Base-by-base conservation (phyloP, 2,329 filamentous ascomycete species). In the Trichoderma lentiforme region DNA sequence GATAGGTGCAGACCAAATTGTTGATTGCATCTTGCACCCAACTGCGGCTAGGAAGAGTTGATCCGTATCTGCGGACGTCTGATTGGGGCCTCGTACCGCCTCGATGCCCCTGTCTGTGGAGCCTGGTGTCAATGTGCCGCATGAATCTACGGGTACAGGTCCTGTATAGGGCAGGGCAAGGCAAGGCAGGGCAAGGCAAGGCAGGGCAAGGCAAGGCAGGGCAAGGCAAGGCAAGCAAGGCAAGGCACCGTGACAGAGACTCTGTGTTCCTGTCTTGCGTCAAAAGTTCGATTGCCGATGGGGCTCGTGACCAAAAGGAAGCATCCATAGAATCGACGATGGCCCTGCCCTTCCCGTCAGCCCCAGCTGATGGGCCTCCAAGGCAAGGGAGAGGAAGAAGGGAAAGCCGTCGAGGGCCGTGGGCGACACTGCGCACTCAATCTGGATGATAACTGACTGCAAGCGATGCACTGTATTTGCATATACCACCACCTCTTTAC, bases 21-120 rank as follows among this genome's bases (percentile, higher is more conserved):
- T 69, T 34, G 66, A 69, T 57, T 62, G 66, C 66, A 69, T 51
- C 56, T 69, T 61, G 66, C 66, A 69, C 53, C 66, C 66, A 53
- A 61, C 56, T 60, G 39, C 43, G 66, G 66, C 66, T 61, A 69
- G 43, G 9, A 21, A 51, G 57, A 69, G 39, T 58, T 69, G 53
- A 36, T 36, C 63, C 43, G 18, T 24, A 26, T 43, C 18, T 68
- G n/a, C 57, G 43, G 43, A 51, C 43, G n/a, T 12, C 43, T 51
- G 43, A n/a, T 69, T 69, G 56, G 66, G 26, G 66, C 66, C 56
- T 61, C 61, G 30, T 58, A 61, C 58, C 32, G 32, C 58, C 30
- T 47, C 39, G 24, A 61, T 69, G 66, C 39, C 66, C 66, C 57
- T 69, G 66, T 61, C 66, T 12, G 57, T 61, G 57, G 56, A 58